These are phyloP conservation scores for Hemileccinum rubropunctum DNA, from an alignment of 768 basidiomycete species.

Conservation along the genomic window DNA sequence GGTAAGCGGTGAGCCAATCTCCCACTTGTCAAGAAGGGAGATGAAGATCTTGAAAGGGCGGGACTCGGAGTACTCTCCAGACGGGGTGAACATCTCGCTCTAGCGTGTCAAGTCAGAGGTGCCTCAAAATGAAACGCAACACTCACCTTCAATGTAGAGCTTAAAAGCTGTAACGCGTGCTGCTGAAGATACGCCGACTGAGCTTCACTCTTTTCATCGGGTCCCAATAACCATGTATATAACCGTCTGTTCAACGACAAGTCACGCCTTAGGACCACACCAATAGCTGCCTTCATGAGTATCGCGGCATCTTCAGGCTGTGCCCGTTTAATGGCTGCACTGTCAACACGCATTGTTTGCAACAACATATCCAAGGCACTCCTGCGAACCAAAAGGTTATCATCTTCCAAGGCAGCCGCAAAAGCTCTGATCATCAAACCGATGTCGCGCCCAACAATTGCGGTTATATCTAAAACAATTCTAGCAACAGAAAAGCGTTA, in stretches of 20 bases:
- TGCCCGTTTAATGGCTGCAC: constrained; percentile 64
- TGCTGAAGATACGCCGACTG: constrained; percentile 70
- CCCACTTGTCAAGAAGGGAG: constrained; percentile 95
- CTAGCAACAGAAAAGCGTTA: constrained; percentile 1
- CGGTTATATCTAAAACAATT: constrained; percentile 50
- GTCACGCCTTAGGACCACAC: constrained; percentile 90
- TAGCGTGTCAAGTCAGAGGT: constrained; percentile 30
- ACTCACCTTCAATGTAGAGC: constrained; percentile 62
- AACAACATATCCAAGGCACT: constrained; percentile 82
- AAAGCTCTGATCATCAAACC: constrained; percentile 95
- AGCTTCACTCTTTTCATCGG: constrained; percentile 71
- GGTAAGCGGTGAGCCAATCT: constrained; percentile 82
- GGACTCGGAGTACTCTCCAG: constrained; percentile 71
- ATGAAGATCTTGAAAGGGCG: constrained; percentile 96
- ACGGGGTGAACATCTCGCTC: constrained; percentile 76
- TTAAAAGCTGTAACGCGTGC: constrained; percentile 71
- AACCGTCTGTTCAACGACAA: constrained; percentile 89
- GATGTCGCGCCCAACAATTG: constrained; percentile 79
- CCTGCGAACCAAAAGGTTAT: constrained; percentile 86
- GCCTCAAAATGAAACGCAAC: constrained; percentile 1
- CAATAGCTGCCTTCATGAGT: constrained; percentile 81
- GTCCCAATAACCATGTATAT: constrained; percentile 89
- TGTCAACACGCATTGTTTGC: constrained; percentile 72
- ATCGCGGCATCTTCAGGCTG: constrained; percentile 72
- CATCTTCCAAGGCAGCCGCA: constrained; percentile 87